phyloP scores from a whole-genome alignment of 257 asterid genomes.

The Nicotiana obtusifolia region DNA sequence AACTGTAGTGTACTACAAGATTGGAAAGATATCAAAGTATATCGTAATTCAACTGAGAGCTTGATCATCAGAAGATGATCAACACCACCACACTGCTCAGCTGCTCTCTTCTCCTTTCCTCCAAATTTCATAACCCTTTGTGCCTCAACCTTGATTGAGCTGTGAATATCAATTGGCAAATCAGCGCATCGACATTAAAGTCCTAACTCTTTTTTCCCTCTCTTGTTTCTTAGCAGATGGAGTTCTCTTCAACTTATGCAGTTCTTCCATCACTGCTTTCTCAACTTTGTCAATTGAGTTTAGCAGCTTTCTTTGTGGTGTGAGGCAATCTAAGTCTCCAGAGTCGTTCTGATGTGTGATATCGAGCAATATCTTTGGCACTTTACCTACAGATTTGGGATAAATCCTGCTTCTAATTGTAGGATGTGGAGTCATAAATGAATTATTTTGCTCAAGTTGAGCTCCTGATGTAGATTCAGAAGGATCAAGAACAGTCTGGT shows the following conservation, averaged over 20 bases:
- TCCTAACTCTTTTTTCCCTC: slow-evolving; percentile 53
- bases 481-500: slow-evolving; percentile 35
- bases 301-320: slow-evolving; percentile 67
- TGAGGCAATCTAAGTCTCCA: slow-evolving; percentile 38
- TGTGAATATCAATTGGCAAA: not conserved
- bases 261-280: slow-evolving; percentile 66
- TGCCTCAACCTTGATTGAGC: slow-evolving; percentile 63
- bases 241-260: slow-evolving; percentile 51
- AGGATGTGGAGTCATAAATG: slow-evolving; percentile 42
- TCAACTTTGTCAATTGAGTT: slow-evolving; percentile 65
- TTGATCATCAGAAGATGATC: slow-evolving; percentile 51
- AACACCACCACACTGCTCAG: slow-evolving; percentile 19
- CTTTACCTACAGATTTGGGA: slow-evolving; percentile 45
- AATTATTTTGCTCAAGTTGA: slow-evolving; percentile 48
- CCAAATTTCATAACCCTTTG: slow-evolving; percentile 10
- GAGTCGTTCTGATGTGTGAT: slow-evolving; percentile 31
- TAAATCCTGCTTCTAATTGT: slow-evolving; percentile 17
- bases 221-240: slow-evolving; percentile 61
- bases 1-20: not conserved
- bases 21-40: not conserved
- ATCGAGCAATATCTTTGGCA: slow-evolving; percentile 65
- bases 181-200: slow-evolving; percentile 75
- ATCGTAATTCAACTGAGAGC: slow-evolving; percentile 30
- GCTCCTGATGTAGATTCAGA: slow-evolving; percentile 42
- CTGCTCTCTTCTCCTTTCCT: slow-evolving; percentile 11